Base-by-base conservation (phyloP, 2,329 filamentous ascomycete genomes). In the Xylariales sp. region DNA sequence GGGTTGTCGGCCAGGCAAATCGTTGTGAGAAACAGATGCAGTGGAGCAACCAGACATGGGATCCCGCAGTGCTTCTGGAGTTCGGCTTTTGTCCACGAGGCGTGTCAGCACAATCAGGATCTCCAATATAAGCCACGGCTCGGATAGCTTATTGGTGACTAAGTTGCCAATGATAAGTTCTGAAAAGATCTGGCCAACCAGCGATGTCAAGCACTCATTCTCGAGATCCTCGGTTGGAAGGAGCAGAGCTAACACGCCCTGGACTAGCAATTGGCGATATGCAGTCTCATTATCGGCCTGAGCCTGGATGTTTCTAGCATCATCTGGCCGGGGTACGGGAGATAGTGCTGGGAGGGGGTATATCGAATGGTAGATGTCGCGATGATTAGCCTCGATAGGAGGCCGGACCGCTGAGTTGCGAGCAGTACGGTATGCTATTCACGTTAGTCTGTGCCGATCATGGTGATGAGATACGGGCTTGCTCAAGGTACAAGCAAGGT, bases 211-310 rank as follows among this genome's bases (percentile, higher is more conserved):
- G 60, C 88, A 95, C 40, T 80, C 80, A 60, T 95, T 97, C 56
- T 91, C 82, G 28, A 97, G 71, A 60, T 97, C 91, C 56, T 97
- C 91, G 12, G 89, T 93, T 8, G 93, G 93, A 15, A 98, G 74
- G 12, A 98, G 75, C 39, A 95, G 73, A 18, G 88, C 84, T 47
- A 98, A 70, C 27, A 89, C 74, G 21, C 84, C 87, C 57, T 90
- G 82, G 12, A 90, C 84, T n/a, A 97, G 73, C 43, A 97, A 70
- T 58, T 95, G 88, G 52, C 91, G 85, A 70, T 96, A 97, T 33
- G 80, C 73, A 19, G 75, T 74, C 67, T 97, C 93, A 55, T 89
- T 91, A 46, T 84, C 77, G 43, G 71, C 69, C 66, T 95, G 89
- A 42, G 78, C 69, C 44, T 71, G 60, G 34, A 73, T 59, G 31